Base-by-base conservation (phyloP, 2,329 filamentous ascomycete species). In the Coniochaeta sp. region DNA sequence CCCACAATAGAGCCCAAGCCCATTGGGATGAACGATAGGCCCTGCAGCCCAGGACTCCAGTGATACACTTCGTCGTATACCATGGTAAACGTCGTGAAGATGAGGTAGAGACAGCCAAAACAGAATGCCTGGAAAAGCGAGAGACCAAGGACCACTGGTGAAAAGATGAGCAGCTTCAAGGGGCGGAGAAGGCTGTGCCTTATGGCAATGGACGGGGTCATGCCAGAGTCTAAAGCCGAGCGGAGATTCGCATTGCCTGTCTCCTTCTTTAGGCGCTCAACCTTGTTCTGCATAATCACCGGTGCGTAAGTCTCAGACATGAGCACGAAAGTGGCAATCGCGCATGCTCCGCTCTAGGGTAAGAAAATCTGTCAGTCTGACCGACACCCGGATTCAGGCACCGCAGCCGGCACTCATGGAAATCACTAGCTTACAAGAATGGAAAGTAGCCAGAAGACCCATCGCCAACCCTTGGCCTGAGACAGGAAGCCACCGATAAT, bases 51-150 rank as follows among this genome's bases (percentile, higher is more conserved):
- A 5, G 73, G 71, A 32, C 68, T 71, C 70, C 79, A 82, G 60
- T 72, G 71, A 61, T 82, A 82, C 16, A 69, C 70, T 16, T 69
- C 67, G 59, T 74, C 69, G 61, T 82, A 82, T 24, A 81, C 77
- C 3, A 73, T 71, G n/a, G 79, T 74, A 62, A 82, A 77, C n/a
- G 78, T 79, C 58, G 79, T 81, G 69, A 80, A 80, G 64, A 82
- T 74, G 22, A 82, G 72, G 65, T 81, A 81, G 26, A 81, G 72
- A 40, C 77, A 76, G 54, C 79, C 79, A 62, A 81, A 81, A 36
- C 74, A 72, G 64, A 81, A 79, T 30, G 79, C 76, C 40, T 77
- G 73, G 69, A 80, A 81, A 4, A 79, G 59, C 1, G 76, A 77
- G 26, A 80, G 69, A 32, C 73, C 65, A 34, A 78, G 68, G 36